Conservation (phyloP, 208 protist species). For the Acanthamoeba lenticulata region DNA sequence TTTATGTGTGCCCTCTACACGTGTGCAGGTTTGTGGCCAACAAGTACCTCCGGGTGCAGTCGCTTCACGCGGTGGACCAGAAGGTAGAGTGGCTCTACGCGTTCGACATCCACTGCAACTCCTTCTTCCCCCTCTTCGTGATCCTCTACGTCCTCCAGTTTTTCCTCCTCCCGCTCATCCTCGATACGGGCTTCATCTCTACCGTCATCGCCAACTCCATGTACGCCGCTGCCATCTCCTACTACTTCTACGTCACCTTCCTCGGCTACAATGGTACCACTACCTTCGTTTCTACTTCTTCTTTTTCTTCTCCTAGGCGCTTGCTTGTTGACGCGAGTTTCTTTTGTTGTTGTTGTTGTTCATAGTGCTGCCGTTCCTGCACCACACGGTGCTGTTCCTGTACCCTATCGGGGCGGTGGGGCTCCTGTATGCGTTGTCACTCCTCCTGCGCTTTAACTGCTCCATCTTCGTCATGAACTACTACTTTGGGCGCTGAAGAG, state of each 20-base stretch:
- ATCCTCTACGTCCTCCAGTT: slow-evolving; percentile 82
- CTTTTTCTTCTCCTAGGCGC: neutral
- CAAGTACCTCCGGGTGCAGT: slow-evolving; percentile 81
- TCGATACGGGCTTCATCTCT: slow-evolving; percentile 77
- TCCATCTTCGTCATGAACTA: slow-evolving; percentile 44
- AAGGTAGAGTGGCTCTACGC: slow-evolving; percentile 95
- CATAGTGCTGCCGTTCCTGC: slow-evolving; percentile 11
- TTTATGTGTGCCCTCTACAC: neutral
- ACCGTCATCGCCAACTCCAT: slow-evolving; percentile 83
- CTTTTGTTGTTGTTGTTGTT: neutral
- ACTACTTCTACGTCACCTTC: slow-evolving; percentile 90
- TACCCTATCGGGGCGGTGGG: slow-evolving; percentile 7
- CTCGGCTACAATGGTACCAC: slow-evolving; percentile 84
- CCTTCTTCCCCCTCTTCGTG: slow-evolving; percentile 91
- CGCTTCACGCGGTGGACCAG: slow-evolving; percentile 82
- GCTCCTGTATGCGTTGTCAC: neutral
- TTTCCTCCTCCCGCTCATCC: slow-evolving; percentile 78
- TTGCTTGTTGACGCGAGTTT: neutral
- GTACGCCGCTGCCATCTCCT: slow-evolving; percentile 82
- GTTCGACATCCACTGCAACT: slow-evolving; percentile 98
- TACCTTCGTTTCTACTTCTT: neutral
- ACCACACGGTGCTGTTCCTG: slow-evolving; percentile 17
- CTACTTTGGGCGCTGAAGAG: neutral
- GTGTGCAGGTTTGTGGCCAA: slow-evolving; percentile 84
- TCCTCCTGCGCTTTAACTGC: slow-evolving; percentile 14